Evolutionary conservation across 345 rosid genomes (phyloP).

Genomic region (Limnanthes douglasii): DNA sequence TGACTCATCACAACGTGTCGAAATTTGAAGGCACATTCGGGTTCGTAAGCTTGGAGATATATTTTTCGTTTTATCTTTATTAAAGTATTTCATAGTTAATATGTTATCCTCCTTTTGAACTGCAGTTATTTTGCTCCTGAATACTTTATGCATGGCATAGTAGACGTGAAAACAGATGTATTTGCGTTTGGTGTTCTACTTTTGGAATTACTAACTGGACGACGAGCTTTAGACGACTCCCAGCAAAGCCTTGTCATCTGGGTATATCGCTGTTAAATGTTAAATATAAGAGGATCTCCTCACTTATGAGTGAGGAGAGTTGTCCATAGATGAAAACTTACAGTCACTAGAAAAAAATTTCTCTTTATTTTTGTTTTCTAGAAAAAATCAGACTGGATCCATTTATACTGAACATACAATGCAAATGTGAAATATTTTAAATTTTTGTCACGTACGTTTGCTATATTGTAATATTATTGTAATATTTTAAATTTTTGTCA

Average conservation of each 20-base stretch:
- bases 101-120: conserved; percentile 4
- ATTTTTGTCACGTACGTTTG: too few species aligned
- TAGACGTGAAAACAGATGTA: conserved; percentile 88
- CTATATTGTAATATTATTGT: too few species aligned
- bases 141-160: conserved; percentile 86
- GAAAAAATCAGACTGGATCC: conserved; percentile 1
- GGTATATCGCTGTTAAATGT: conserved; percentile 22
- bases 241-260: conserved; percentile 67
- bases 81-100: neutral
- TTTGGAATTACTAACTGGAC: conserved; percentile 78
- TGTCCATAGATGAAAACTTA: too few species aligned
- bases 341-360: too few species aligned
- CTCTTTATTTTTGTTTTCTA: conserved; percentile 1
- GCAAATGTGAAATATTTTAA: too few species aligned
- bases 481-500: too few species aligned
- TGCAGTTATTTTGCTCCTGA: conserved; percentile 90
- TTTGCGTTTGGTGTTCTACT: conserved; percentile 85
- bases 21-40: conserved; percentile 97
- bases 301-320: too few species aligned
- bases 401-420: too few species aligned
- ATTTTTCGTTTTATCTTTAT: neutral
- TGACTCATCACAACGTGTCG: conserved; percentile 74
- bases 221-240: conserved; percentile 49
- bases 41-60: conserved; percentile 20
- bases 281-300: too few species aligned